Conservation (phyloP, 495 filamentous ascomycete genomes). For the Neurospora sp. region DNA sequence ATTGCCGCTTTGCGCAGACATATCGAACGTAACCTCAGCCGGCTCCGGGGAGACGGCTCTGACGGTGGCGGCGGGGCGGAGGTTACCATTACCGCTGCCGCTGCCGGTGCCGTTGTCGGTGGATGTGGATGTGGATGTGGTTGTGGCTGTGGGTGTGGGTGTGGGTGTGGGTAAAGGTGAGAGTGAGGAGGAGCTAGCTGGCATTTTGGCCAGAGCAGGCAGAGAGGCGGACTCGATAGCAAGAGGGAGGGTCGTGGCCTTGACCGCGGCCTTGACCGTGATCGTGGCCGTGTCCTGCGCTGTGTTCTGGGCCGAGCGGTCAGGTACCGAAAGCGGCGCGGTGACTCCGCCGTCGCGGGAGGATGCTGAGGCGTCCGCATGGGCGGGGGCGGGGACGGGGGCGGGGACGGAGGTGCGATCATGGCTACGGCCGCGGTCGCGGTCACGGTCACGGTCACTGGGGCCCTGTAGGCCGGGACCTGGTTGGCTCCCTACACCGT, state of each 20-base stretch:
- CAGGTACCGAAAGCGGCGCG: neutral
- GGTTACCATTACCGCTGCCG: constrained; percentile 7
- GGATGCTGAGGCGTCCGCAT: neutral
- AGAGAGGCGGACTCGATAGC: neutral
- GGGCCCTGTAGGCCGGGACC: neutral
- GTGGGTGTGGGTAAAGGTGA: constrained; percentile 43
- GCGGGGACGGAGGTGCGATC: neutral
- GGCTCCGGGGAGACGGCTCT: constrained; percentile 47
- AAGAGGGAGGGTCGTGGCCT: neutral
- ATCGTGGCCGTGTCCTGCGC: neutral
- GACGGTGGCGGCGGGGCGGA: constrained; percentile 26
- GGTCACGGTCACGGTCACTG: neutral
- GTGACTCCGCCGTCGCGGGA: neutral
- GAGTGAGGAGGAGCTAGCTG: neutral
- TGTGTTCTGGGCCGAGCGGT: neutral
- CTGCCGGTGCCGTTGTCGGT: neutral
- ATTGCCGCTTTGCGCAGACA: constrained; percentile 11
- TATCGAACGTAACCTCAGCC: constrained; percentile 19
- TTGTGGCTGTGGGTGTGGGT: constrained; percentile 3
- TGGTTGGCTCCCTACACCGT: neutral
- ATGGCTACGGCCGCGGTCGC: neutral
- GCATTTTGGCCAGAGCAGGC: neutral
- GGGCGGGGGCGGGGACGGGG: neutral
- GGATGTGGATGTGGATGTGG: constrained; percentile 23
- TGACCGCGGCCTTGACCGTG: neutral